Evolutionary conservation across 768 basidiomycete genomes (phyloP).

Genomic region (Phylloporus scabripes): DNA sequence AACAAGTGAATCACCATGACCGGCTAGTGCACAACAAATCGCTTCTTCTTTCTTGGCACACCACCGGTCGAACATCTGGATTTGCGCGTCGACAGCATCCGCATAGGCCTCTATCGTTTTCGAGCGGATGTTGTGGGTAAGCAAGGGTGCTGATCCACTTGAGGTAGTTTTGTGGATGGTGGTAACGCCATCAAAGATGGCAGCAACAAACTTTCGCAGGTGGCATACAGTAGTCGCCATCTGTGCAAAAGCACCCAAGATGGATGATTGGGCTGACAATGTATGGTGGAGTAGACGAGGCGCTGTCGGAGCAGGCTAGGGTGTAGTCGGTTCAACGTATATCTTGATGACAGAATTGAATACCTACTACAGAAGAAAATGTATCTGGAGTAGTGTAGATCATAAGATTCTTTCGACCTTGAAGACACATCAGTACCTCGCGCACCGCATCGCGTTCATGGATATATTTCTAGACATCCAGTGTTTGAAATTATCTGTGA

Average conservation of each 20-base stretch:
- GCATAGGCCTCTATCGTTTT: conserved; percentile 79
- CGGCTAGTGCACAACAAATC: conserved; percentile 55
- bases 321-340: conserved; percentile 1
- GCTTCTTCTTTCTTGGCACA: conserved; percentile 63
- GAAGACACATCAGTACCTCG: conserved; percentile 69
- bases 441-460: conserved; percentile 72
- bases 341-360: not conserved
- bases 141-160: conserved; percentile 18
- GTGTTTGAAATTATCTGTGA: not conserved
- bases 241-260: conserved; percentile 52
- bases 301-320: conserved; percentile 44
- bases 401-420: conserved; percentile 63
- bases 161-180: conserved; percentile 15
- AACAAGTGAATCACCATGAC: conserved; percentile 36
- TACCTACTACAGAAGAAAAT: conserved; percentile 31
- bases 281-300: conserved; percentile 66
- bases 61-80: conserved; percentile 60
- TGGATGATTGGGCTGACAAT: conserved; percentile 58
- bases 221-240: conserved; percentile 56
- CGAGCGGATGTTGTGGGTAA: conserved; percentile 30
- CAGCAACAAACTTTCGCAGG: conserved; percentile 55
- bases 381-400: conserved; percentile 33
- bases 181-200: conserved; percentile 38
- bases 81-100: conserved; percentile 61
- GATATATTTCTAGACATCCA: conserved; percentile 51